phyloP scores from a whole-genome alignment of 345 rosid species.

The Citrus unshiu region DNA sequence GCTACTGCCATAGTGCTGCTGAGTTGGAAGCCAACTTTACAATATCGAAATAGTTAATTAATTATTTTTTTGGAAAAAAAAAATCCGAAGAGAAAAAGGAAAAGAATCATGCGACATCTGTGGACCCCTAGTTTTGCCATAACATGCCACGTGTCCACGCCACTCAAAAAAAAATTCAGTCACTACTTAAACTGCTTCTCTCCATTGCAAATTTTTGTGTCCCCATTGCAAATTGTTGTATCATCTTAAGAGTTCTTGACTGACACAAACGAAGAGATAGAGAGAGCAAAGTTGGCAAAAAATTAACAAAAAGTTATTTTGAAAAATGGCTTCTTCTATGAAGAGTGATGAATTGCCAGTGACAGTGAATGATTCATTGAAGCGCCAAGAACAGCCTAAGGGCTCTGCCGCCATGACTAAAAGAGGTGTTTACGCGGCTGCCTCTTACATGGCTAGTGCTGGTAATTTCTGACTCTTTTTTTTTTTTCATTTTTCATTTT shows the following conservation, averaged over 20 bases:
- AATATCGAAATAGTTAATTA: background rate
- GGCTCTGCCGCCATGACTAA: constrained; percentile 26
- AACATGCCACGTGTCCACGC: background rate
- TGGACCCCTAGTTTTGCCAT: background rate
- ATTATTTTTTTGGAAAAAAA: too few relatives aligned
- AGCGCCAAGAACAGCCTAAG: background rate
- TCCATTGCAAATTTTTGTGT: background rate
- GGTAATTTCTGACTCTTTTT: constrained; percentile 18
- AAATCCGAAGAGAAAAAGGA: background rate
- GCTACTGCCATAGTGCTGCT: background rate
- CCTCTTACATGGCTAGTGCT: constrained; percentile 56
- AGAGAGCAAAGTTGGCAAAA: background rate
- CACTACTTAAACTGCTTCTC: background rate
- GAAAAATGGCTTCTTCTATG: too few relatives aligned
- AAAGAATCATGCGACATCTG: background rate
- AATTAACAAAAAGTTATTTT: background rate
- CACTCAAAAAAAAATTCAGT: background rate
- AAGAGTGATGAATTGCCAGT: background rate
- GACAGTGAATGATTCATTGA: constrained; percentile 4
- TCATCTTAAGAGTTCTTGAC: background rate
- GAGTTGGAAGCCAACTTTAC: background rate
- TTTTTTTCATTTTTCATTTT: background rate
- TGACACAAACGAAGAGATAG: background rate
- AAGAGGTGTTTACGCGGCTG: constrained; percentile 49
- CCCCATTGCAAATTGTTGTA: background rate